These are phyloP conservation scores for Linum lewisii DNA, from an alignment of 345 rosid species.

Conservation along the genomic window DNA sequence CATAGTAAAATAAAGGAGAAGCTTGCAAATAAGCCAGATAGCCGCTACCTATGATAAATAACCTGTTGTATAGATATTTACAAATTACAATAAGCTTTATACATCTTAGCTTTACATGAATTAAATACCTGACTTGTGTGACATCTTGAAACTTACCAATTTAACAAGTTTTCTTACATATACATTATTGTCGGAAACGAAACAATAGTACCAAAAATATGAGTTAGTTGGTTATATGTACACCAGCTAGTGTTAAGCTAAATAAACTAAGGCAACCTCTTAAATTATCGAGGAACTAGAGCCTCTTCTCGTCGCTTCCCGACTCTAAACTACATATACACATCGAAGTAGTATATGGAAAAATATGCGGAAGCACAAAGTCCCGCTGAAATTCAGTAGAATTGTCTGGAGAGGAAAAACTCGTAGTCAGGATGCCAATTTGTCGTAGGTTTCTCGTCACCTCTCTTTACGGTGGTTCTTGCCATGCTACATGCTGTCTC, in stretches of 20 bases:
- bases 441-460: slow-evolving; percentile 23
- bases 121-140: background rate
- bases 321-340: background rate
- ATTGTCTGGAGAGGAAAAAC: slow-evolving; percentile 38
- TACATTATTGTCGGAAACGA: no score
- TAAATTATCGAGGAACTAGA: background rate
- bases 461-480: slow-evolving; percentile 37
- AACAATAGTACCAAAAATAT: background rate
- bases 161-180: background rate
- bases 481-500: slow-evolving; percentile 44
- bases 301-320: background rate
- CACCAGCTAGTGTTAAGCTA: background rate
- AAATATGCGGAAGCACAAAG: background rate
- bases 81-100: background rate
- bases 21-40: no score
- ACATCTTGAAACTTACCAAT: no score
- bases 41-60: no score
- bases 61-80: background rate
- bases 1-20: no score
- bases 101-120: background rate
- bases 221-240: background rate
- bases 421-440: slow-evolving; percentile 41
- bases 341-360: background rate
- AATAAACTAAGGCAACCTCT: no score
- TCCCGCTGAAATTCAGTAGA: slow-evolving; percentile 3